These are phyloP conservation scores for Friedmanniomyces endolithicus DNA, from an alignment of 495 filamentous ascomycete species.

Conservation along the genomic window DNA sequence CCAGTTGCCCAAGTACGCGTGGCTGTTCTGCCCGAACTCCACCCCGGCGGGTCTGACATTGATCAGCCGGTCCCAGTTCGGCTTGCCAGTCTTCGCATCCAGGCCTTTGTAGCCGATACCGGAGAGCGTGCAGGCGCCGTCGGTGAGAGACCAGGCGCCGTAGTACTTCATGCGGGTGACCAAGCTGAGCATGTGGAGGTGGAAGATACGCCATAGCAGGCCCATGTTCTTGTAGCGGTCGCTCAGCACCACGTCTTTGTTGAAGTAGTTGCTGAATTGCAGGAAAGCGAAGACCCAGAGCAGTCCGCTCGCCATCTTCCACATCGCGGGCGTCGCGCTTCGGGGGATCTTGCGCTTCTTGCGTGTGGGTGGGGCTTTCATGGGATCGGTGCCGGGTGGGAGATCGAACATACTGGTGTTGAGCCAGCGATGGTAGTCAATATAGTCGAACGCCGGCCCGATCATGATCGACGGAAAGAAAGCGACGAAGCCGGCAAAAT, in stretches of 20 bases:
- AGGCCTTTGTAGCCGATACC: slow-evolving; percentile 92
- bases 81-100: slow-evolving; percentile 65
- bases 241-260: slow-evolving; percentile 44
- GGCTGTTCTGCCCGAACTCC: slow-evolving; percentile 80
- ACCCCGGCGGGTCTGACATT: slow-evolving; percentile 76
- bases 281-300: slow-evolving; percentile 71
- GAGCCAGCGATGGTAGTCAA: slow-evolving; percentile 84
- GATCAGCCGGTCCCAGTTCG: slow-evolving; percentile 76
- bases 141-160: slow-evolving; percentile 83
- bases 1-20: slow-evolving; percentile 81
- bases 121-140: slow-evolving; percentile 87
- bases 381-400: slow-evolving; percentile 61
- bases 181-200: slow-evolving; percentile 71
- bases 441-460: slow-evolving; percentile 86
- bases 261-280: slow-evolving; percentile 57
- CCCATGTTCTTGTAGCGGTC: slow-evolving; percentile 51
- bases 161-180: slow-evolving; percentile 84
- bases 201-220: slow-evolving; percentile 58
- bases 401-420: slow-evolving; percentile 89
- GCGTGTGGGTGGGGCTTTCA: slow-evolving; percentile 68
- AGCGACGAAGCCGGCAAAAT: slow-evolving; percentile 80
- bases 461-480: slow-evolving; percentile 87
- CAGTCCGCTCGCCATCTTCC: slow-evolving; percentile 59
- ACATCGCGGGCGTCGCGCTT: slow-evolving; percentile 71
- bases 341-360: slow-evolving; percentile 92